Conservation (phyloP, 805 yeast genomes). For the Lachancea cidri region DNA sequence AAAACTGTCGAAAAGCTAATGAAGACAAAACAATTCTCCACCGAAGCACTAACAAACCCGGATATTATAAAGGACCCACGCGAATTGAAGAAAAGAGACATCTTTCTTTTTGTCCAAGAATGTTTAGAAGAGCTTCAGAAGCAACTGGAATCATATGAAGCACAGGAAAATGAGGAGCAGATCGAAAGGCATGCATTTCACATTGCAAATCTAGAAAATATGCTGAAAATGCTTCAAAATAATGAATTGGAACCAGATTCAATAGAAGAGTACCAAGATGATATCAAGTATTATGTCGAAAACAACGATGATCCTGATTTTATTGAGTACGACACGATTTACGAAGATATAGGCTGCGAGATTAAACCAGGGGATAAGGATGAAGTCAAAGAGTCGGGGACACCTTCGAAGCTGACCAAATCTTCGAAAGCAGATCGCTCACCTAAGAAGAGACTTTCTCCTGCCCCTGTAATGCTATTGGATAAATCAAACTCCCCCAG, state of each 20-base stretch:
- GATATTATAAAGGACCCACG: slow-evolving; percentile 63
- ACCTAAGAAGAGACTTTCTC: slow-evolving; percentile 35
- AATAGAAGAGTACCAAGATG: slow-evolving; percentile 75
- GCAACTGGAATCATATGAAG: slow-evolving; percentile 76
- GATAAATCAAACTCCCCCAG: background rate
- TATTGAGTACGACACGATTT: slow-evolving; percentile 88
- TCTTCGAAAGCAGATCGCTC: slow-evolving; percentile 24
- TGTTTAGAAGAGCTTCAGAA: slow-evolving; percentile 74
- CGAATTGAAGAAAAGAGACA: slow-evolving; percentile 72
- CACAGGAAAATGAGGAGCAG: slow-evolving; percentile 56
- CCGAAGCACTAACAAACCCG: slow-evolving; percentile 81
- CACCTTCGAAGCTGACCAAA: slow-evolving; percentile 5
- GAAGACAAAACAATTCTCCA: slow-evolving; percentile 90
- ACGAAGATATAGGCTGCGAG: slow-evolving; percentile 69
- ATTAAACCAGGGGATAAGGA: slow-evolving; percentile 51
- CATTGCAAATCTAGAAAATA: slow-evolving; percentile 67
- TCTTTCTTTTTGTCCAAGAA: slow-evolving; percentile 60
- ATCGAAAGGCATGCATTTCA: slow-evolving; percentile 77
- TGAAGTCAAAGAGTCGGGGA: slow-evolving; percentile 29
- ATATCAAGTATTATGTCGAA: slow-evolving; percentile 88
- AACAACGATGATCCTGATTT: slow-evolving; percentile 90
- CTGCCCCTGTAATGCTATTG: slow-evolving; percentile 16
- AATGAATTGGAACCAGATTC: slow-evolving; percentile 74
- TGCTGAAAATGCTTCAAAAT: slow-evolving; percentile 71
- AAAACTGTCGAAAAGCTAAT: slow-evolving; percentile 89